phyloP scores from a whole-genome alignment of 1,284 basidiomycete genomes.

The Porodaedalea pini region DNA sequence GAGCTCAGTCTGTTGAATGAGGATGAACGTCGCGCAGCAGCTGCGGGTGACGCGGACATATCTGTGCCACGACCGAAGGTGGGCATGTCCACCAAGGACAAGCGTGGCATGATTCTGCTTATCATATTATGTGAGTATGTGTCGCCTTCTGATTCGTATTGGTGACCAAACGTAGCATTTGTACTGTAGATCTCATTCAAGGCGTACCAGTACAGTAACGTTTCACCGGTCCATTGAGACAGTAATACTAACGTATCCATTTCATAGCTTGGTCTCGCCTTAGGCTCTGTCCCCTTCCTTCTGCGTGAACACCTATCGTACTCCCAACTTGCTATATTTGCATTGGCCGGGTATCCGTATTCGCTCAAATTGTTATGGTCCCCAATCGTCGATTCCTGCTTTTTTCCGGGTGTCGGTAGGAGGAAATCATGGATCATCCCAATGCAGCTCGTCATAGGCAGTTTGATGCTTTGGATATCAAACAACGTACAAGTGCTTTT shows the following conservation, averaged over 20 bases:
- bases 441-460: conserved; percentile 89
- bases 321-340: conserved; percentile 94
- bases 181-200: conserved; percentile 77
- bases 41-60: conserved; percentile 35
- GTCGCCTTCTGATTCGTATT: conserved; percentile 13
- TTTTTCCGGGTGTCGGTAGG: conserved; percentile 77
- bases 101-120: conserved; percentile 81
- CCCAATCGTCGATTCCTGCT: conserved; percentile 94
- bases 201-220: conserved; percentile 83
- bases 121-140: conserved; percentile 80
- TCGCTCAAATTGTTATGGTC: conserved; percentile 98
- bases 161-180: conserved; percentile 25
- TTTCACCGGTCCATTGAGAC: conserved; percentile 15
- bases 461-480: conserved; percentile 86
- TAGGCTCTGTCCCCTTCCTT: conserved; percentile 97
- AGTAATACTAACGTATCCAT: conserved; percentile 9
- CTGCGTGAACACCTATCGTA: conserved; percentile 94
- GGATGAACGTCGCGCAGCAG: conserved; percentile 50
- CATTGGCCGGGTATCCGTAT: conserved; percentile 94
- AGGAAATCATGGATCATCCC: conserved; percentile 99
- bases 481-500: conserved; percentile 77
- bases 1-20: conserved; percentile 62
- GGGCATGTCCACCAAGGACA: conserved; percentile 71
- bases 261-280: conserved; percentile 64
- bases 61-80: conserved; percentile 27